Base-by-base conservation (phyloP, 2,329 filamentous ascomycete genomes). In the Coniochaeta sp. region DNA sequence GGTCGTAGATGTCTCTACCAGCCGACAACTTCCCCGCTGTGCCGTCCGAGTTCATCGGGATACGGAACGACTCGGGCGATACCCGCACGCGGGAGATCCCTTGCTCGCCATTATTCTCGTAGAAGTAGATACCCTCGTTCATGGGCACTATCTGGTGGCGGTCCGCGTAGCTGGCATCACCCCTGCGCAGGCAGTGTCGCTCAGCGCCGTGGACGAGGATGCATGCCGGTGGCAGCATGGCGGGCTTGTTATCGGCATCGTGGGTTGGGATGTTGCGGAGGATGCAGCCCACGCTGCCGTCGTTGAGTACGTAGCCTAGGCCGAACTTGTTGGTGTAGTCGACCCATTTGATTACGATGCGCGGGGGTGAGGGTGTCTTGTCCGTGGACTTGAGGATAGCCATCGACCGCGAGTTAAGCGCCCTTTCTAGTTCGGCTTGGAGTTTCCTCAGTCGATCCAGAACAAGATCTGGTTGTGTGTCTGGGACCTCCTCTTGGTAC, bases 311-410 rank as follows among this genome's bases (percentile, higher is more conserved):
- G 62, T 92, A 94, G 31, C 89, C 89, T 14, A 94, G 77, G 12
- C 89, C 89, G 65, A 91, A 90, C 65, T 91, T 91, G 67, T 91
- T 89, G 53, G 87, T 90, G 66, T 94, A 94, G 65, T 94, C 89
- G 6, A 94, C 89, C 89, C 89, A 94, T 63, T 91, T 90, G 10
- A 86, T 80, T 12, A 86, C 82, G 42, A 86, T 79, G 63, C 83
- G 70, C 63, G 86, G 77, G 63, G 85, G 67, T 55, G 83, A 63
- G 63, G 78, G 71, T 51, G 76, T 66, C 55, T 75, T 68, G 53
- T 77, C 71, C 67, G 81, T 78, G 10, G 78, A 71, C 0, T 75
- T 77, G 48, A 83, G 71, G 51, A 83, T 73, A 18, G 82, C 82
- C 75, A 82, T 83, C 1, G 81, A 75, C 61, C 83, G 76, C 33